These are phyloP conservation scores for Plasmodium gaboni DNA, from an alignment of 169 alveolate species.

Conservation along the genomic window DNA sequence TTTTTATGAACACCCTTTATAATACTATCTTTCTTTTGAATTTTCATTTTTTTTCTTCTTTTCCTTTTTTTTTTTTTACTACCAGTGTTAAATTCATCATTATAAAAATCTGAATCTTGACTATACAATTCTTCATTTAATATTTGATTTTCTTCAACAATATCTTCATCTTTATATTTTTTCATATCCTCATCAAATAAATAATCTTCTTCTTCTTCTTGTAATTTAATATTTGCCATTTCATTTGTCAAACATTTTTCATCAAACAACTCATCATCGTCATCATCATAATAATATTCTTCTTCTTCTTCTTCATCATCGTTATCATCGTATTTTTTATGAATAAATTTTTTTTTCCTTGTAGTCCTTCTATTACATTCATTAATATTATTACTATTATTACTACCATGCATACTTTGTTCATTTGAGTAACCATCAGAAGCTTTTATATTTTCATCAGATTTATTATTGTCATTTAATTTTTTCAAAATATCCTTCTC, in stretches of 20 bases:
- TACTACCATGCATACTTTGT: too few species aligned
- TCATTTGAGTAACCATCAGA: too few species aligned
- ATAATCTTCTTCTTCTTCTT: conserved; percentile 13
- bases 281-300: conserved; percentile 13
- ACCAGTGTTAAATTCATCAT: conserved; percentile 14
- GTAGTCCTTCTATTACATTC: background rate
- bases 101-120: conserved; percentile 36
- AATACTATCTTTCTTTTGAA: background rate
- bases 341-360: background rate
- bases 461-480: too few species aligned
- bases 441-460: too few species aligned
- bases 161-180: conserved; percentile 52
- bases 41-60: conserved; percentile 1
- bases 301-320: background rate
- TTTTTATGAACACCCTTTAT: background rate
- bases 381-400: background rate
- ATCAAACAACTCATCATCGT: conserved; percentile 51
- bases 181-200: conserved; percentile 9
- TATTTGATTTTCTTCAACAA: conserved; percentile 67
- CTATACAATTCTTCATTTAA: conserved; percentile 52
- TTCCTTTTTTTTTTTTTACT: conserved; percentile 33
- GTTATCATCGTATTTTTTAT: background rate
- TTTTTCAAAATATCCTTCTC: too few species aligned
- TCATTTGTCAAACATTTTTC: conserved; percentile 22
- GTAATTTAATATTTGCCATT: background rate